Conservation (phyloP, 208 protist genomes). For the Angomonas deanei region DNA sequence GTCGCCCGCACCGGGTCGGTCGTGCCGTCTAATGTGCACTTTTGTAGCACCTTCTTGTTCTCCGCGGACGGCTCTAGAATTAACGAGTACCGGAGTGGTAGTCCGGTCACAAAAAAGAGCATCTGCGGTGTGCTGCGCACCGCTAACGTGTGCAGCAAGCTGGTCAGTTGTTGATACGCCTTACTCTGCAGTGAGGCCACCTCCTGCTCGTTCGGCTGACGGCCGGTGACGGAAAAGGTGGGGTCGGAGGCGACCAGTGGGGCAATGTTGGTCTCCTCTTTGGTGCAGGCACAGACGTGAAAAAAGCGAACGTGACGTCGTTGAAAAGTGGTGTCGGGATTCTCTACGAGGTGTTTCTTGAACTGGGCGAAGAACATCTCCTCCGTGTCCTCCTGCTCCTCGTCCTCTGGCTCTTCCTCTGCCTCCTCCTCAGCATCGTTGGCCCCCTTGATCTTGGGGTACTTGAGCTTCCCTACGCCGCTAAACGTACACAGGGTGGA, state of each 20-base stretch:
- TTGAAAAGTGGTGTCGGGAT: conserved; percentile 21
- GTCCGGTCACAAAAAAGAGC: conserved; percentile 67
- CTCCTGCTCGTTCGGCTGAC: conserved; percentile 41
- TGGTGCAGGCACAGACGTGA: conserved; percentile 61
- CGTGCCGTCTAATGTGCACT: conserved; percentile 14
- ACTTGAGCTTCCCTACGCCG: conserved; percentile 39
- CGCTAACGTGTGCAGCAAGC: conserved; percentile 53
- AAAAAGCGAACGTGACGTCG: conserved; percentile 76
- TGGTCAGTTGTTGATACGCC: conserved; percentile 52
- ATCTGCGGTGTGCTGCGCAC: conserved; percentile 70
- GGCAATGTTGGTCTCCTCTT: conserved; percentile 62
- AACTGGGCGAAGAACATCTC: conserved; percentile 43
- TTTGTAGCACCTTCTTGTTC: conserved; percentile 6
- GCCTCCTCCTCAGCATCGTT: conserved; percentile 11
- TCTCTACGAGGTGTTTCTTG: conserved; percentile 33
- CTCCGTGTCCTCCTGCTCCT: conserved; percentile 21
- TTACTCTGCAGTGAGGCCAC: conserved; percentile 42
- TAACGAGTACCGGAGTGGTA: conserved; percentile 46
- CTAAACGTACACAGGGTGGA: conserved; percentile 74
- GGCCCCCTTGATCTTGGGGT: conserved; percentile 13
- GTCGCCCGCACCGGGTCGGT: conserved; percentile 38
- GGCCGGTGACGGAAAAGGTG: conserved; percentile 42
- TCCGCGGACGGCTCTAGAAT: conserved; percentile 14
- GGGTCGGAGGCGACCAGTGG: conserved; percentile 53
- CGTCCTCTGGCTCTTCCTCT: conserved; percentile 11